Evolutionary conservation across 2,329 filamentous ascomycete species (phyloP).

Genomic region (Onygena corvina): DNA sequence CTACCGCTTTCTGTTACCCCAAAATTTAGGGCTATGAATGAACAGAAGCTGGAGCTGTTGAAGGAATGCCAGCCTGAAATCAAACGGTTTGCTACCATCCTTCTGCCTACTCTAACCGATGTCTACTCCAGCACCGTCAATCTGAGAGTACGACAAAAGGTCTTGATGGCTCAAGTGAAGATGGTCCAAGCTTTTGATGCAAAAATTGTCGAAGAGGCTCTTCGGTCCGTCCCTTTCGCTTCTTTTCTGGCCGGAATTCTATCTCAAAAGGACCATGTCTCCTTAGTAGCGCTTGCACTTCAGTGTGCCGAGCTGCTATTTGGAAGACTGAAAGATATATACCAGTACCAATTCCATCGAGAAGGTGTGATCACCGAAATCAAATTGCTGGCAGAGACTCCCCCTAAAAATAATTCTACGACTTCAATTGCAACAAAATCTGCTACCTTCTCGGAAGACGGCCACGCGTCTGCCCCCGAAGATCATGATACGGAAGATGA

Average conservation of each 20-base stretch:
- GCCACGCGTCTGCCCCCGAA: conserved; percentile 11
- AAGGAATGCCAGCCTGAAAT: conserved; percentile 75
- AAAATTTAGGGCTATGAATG: conserved; percentile 46
- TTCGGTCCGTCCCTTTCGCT: conserved; percentile 82
- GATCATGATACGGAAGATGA: conserved; percentile 15
- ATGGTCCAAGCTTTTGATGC: conserved; percentile 94
- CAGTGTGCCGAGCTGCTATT: conserved; percentile 83
- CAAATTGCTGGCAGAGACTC: conserved; percentile 54
- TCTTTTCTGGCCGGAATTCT: conserved; percentile 92
- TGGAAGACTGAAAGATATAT: conserved; percentile 71
- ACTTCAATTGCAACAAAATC: neutral
- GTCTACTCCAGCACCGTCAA: conserved; percentile 98
- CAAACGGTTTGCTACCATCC: conserved; percentile 79
- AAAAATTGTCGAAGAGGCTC: conserved; percentile 68
- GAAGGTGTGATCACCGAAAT: conserved; percentile 94
- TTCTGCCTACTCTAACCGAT: conserved; percentile 89
- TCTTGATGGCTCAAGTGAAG: conserved; percentile 88
- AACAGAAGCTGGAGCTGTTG: conserved; percentile 70
- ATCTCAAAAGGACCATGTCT: conserved; percentile 85
- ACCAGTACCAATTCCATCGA: conserved; percentile 91
- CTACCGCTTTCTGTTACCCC: conserved; percentile 21
- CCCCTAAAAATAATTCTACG: conserved; percentile 16
- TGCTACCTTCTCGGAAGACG: conserved; percentile 11
- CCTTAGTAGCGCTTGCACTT: conserved; percentile 72
- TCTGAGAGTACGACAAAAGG: conserved; percentile 83